Evolutionary conservation across 345 rosid species (phyloP), one percentile per base, ranked within the genome.

Genomic region (Streptanthus diversifolius): DNA sequence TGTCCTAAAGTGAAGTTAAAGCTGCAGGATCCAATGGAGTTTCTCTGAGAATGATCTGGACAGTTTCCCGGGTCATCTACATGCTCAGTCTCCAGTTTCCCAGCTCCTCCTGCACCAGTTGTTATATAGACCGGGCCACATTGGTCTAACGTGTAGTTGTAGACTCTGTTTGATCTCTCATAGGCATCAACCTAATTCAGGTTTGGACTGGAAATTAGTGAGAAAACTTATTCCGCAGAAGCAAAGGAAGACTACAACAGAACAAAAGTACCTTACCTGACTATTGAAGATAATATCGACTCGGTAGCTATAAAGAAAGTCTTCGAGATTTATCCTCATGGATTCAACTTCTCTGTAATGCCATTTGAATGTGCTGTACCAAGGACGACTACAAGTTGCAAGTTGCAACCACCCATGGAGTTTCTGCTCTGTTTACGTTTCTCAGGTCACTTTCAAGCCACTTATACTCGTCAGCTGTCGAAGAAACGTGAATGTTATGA

Each of bases 331-430:
- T 65, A 85, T 71, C 77, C 88, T 85, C 97, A 93, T 91, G 77
- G 96, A 87, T 75, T 91, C 96, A 57, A 87, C 97, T 75, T 87
- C 97, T 80, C 90, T 84, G 77, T 88, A 93, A 79, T 88, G 96
- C 25, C 84, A 83, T 9, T 62, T 82, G 60, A 85, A 93, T 67
- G 96, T 85, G 77, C 88, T 88, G 57, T 93, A 93, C 98, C 98
- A 93, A 40, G 96, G 95, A 67, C 86, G 69, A 41, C 87, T 89
- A 96, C 98, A 91, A 35, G 87, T 76, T 76, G 91, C 98, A 91
- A 35, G 87, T 76, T 76, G 91, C 97, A 71, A 89, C 81, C 69
- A 89, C 63, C 98, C 98, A 93, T 56, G 97, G 95, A 43, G 98
- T 93, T 64, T 85, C 82, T 54, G 77, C 63, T 73, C 97, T 77